Percentiles rank a stretch among this genome's conserved stretches.
phyloP scores from a whole-genome alignment of 495 filamentous ascomycete genomes.

The Daldinia decipiens region DNA sequence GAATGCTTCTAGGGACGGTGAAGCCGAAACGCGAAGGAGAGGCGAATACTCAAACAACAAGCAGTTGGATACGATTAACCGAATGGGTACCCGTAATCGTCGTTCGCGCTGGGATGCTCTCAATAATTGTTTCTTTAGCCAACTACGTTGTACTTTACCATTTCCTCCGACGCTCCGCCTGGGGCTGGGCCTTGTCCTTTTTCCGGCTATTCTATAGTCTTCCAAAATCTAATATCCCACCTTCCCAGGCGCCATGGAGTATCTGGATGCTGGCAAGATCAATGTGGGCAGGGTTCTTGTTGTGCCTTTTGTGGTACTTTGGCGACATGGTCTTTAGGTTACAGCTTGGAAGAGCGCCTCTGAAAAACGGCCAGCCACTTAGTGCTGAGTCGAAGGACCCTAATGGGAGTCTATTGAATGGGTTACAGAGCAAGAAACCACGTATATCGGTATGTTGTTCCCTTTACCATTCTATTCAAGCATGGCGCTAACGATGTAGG shows the following conservation, averaged over 20 bases:
- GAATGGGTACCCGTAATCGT: slow-evolving; percentile 33
- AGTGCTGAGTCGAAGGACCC: slow-evolving; percentile 87
- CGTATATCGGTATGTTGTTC: slow-evolving; percentile 53
- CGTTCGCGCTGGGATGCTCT: slow-evolving; percentile 44
- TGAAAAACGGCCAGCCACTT: slow-evolving; percentile 85
- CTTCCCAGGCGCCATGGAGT: slow-evolving; percentile 66
- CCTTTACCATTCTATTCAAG: neutral
- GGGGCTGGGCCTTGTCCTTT: slow-evolving; percentile 73
- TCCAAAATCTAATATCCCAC: slow-evolving; percentile 72
- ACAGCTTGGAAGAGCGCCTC: slow-evolving; percentile 79
- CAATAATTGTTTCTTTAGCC: slow-evolving; percentile 56
- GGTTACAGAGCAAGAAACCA: slow-evolving; percentile 78
- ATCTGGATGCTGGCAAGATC: slow-evolving; percentile 67
- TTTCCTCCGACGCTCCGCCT: slow-evolving; percentile 70
- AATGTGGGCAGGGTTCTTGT: slow-evolving; percentile 69
- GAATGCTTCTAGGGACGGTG: slow-evolving; percentile 63
- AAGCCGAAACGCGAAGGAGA: slow-evolving; percentile 39
- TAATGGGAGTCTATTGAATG: slow-evolving; percentile 87
- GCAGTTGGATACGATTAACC: slow-evolving; percentile 21
- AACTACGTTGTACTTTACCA: slow-evolving; percentile 70
- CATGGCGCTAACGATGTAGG: slow-evolving; percentile 54
- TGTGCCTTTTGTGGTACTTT: slow-evolving; percentile 77
- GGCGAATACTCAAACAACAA: slow-evolving; percentile 19
- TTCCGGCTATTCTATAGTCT: slow-evolving; percentile 79
- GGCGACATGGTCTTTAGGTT: slow-evolving; percentile 79